Conservation (phyloP, 129 eudicot genomes). For the Solidago caesia region DNA sequence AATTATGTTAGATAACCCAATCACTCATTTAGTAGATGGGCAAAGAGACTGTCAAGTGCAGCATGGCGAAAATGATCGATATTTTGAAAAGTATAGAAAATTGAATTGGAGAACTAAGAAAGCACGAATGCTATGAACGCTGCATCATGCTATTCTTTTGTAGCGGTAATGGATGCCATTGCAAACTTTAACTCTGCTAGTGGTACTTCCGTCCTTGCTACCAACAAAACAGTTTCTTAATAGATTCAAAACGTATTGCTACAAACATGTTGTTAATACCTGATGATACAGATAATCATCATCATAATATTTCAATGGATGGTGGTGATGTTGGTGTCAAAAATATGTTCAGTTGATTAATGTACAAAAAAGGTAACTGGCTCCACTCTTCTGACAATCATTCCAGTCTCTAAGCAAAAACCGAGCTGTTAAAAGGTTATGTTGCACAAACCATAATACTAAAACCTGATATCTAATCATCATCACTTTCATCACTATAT, state of each 20-base stretch:
- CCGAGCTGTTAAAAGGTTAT: background rate
- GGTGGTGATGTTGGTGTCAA: background rate
- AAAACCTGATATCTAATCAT: constrained; percentile 32
- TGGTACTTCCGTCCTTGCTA: background rate
- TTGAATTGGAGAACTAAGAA: too few species aligned
- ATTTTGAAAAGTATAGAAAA: too few species aligned
- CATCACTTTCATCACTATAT: constrained; percentile 82
- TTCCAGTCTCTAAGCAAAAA: constrained; percentile 3
- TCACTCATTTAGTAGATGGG: too few species aligned
- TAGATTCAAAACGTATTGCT: background rate
- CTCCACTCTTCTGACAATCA: background rate
- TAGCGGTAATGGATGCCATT: constrained; percentile 91
- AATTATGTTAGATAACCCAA: too few species aligned
- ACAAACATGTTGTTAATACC: background rate
- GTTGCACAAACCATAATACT: background rate
- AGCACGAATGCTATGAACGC: too few species aligned
- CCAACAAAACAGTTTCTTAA: background rate
- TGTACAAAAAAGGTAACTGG: background rate
- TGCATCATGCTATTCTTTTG: constrained; percentile 66
- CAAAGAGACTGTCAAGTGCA: too few species aligned
- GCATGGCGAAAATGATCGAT: too few species aligned
- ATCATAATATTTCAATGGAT: background rate
- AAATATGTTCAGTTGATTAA: background rate
- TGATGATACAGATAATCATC: background rate
- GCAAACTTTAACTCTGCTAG: constrained; percentile 44